Evolutionary conservation across 1,284 basidiomycete species (phyloP).

Genomic region (Baeospora myosura): DNA sequence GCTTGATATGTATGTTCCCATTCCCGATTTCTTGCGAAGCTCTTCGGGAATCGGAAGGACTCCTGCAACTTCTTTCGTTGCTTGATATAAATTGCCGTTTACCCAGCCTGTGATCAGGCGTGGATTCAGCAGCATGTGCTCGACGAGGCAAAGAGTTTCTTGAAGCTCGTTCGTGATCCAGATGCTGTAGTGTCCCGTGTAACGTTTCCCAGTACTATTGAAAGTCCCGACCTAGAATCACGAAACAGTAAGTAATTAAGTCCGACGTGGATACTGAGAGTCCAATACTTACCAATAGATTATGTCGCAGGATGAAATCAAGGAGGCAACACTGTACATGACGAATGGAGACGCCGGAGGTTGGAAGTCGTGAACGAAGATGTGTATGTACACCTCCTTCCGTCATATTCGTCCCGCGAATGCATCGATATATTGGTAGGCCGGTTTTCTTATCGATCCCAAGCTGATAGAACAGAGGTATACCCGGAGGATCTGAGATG

Average conservation of each 20-base stretch:
- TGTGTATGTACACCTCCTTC: constrained; percentile 21
- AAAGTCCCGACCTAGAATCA: constrained; percentile 4
- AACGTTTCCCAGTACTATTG: constrained; percentile 8
- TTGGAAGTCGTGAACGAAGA: neutral
- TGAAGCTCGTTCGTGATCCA: constrained; percentile 10
- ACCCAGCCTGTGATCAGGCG: neutral
- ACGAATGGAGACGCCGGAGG: neutral
- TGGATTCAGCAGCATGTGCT: neutral
- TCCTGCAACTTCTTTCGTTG: neutral
- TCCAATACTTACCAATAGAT: constrained; percentile 1
- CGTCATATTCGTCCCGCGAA: constrained; percentile 19
- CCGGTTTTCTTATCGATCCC: constrained; percentile 16
- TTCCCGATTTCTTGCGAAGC: neutral
- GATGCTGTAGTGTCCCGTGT: constrained; percentile 14
- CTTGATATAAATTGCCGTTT: constrained; percentile 1
- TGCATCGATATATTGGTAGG: constrained; percentile 18
- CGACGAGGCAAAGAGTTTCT: neutral
- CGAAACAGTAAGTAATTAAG: neutral
- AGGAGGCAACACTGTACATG: constrained; percentile 5
- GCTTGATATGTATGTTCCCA: neutral
- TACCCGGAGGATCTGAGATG: constrained; percentile 22
- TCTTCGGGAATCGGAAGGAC: neutral
- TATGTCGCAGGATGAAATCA: constrained; percentile 8
- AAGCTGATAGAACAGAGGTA: constrained; percentile 18
- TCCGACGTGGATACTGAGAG: neutral